Base-by-base conservation (phyloP, 345 rosid species). In the Noccaea bulbosa region DNA sequence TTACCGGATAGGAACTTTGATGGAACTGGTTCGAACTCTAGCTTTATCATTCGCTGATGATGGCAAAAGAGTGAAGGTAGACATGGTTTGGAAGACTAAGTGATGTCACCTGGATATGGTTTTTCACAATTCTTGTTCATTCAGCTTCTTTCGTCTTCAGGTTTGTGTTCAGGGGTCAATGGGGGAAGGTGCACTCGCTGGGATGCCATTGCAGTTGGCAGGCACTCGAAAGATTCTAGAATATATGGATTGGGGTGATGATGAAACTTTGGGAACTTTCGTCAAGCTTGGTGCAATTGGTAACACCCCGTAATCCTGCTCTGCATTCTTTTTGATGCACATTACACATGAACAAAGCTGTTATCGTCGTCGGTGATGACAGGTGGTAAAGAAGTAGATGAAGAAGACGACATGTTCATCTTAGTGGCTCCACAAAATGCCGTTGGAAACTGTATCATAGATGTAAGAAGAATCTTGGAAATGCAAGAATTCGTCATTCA, bases 121-220 rank as follows among this genome's bases (percentile, higher is more conserved):
- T 35, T 59, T 44, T 59, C 1, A 2, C 14, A 67, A 51, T 46
- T 62, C 43, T 62, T 44, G 34, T 56, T 70, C 12, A 33, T 68
- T 46, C 30, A 58, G 61, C 44, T 32, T 65, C 55, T 53, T 39
- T 70, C 50, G 6, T 54, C 60, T 57, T 65, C 79, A 93, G 98
- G 98, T 93, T 70, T 93, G 98, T 80, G 98, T 90, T 68, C 98
- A 93, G 82, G 98, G 98, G 33, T 90, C 98, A 10, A 90, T 93
- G 98, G 97, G 98, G 48, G 81, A 82, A 76, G 97, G 98, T 50
- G 97, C 96, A 71, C 91, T 93, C 39, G 91, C 93, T 71, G 98
- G 98, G 80, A 93, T 90, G 97, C 97, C 98, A 8, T 37, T 93
- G 79, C 98, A 93, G 63, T 87, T 93, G 73, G 93, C 97, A 35